A percentile compares a stretch with the other conserved stretches of the same genome.
phyloP scores from a whole-genome alignment of 2,329 filamentous ascomycete species.

The Metarhizium brunneum region DNA sequence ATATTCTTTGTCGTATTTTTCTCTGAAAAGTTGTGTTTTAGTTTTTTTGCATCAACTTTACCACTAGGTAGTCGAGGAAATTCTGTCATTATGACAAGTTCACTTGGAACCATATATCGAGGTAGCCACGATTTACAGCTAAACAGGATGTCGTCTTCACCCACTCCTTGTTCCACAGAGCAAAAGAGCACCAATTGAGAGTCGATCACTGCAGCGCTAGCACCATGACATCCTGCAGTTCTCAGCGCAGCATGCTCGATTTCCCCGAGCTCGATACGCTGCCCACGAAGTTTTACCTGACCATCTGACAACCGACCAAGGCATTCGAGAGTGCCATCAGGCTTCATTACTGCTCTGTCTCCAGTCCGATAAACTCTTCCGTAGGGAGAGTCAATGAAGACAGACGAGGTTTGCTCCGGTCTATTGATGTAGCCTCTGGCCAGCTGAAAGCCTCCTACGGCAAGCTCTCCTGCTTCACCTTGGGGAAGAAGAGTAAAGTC shows the following conservation, averaged over 20 bases:
- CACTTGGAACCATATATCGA: slow-evolving; percentile 71
- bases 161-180: slow-evolving; percentile 34
- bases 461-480: slow-evolving; percentile 69
- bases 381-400: slow-evolving; percentile 60
- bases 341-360: slow-evolving; percentile 64
- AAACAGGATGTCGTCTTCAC: slow-evolving; percentile 36
- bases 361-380: slow-evolving; percentile 76
- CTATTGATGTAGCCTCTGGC: slow-evolving; percentile 77
- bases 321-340: slow-evolving; percentile 68
- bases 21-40: slow-evolving; percentile 42
- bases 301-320: slow-evolving; percentile 70
- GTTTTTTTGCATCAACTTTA: slow-evolving; percentile 63
- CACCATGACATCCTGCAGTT: slow-evolving; percentile 52
- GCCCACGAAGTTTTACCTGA: slow-evolving; percentile 80
- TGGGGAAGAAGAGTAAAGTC: slow-evolving; percentile 46
- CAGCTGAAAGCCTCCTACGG: slow-evolving; percentile 70
- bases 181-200: slow-evolving; percentile 70
- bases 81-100: slow-evolving; percentile 52
- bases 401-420: slow-evolving; percentile 60
- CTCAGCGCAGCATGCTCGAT: slow-evolving; percentile 61
- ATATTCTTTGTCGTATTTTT: slow-evolving; percentile 8
- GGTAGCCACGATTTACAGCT: slow-evolving; percentile 70
- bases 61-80: slow-evolving; percentile 75
- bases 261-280: slow-evolving; percentile 73
- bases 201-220: slow-evolving; percentile 56